Evolutionary conservation across 2,329 filamentous ascomycete species (phyloP), one percentile per base, ranked within the genome.

Genomic region (Cercospora beticola): DNA sequence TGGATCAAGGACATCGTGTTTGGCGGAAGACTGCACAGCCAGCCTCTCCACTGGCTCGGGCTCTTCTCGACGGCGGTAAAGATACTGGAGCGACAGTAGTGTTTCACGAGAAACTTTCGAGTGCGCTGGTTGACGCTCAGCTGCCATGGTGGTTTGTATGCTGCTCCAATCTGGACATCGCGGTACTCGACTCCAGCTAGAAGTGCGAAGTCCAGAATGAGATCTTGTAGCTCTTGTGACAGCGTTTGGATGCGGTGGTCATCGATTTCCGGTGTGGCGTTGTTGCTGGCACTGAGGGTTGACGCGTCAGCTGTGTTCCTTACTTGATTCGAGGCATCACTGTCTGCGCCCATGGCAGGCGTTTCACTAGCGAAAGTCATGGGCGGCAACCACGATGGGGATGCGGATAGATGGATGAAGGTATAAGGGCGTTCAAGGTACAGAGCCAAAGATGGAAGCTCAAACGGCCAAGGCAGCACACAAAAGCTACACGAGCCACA

Each of bases 191-290:
- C 31, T 14, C 40, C 31, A 10, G 10, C 3, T 6, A 36, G n/a
- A n/a, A 63, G 30, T 3, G 46, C 49, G 65, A 40, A 62, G 21
- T 58, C 21, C n/a, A 46, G 54, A 5, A 63, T 10, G 31, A 64
- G 21, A 26, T 67, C 60, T 26, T 63, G 61, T 5, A 67, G 59
- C 26, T 67, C 65, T 58, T 64, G 65, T 16, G 65, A 7, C 2
- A 67, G 43, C 1, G 18, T 49, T 12, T 57, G 43, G 16, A 67
- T 58, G 21, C 59, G 59, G 33, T 14, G 9, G 36, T 62, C 58
- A 28, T 43, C 33, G 56, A 49, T n/a, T 16, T n/a, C 9, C 30
- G 30, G 30, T 8, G 30, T 31, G 7, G 30, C 30, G 30, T 31
- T 31, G 30, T 31, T 10, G 8, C 8, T 31, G 30, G 30, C 30